A percentile compares a stretch with the other conserved stretches of the same genome.
These are phyloP conservation scores for Trichoderma arundinaceum DNA, from an alignment of 2,329 filamentous ascomycete species.

Conservation along the genomic window DNA sequence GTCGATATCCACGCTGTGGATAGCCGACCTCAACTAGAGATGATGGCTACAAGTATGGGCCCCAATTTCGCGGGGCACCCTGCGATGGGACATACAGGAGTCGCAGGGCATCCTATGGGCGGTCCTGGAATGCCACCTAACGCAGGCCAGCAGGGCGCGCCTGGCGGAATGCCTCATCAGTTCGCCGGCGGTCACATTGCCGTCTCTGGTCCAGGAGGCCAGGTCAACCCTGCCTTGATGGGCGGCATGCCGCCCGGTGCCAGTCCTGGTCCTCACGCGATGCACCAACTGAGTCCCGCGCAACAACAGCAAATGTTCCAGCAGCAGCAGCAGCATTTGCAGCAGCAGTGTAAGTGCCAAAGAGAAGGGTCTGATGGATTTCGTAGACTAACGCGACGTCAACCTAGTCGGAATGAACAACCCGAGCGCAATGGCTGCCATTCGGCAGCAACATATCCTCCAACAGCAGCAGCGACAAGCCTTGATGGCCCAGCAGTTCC, in stretches of 20 bases:
- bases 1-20: conserved; percentile 67
- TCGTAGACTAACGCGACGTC: conserved; percentile 31
- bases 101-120: conserved; percentile 69
- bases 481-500: conserved; percentile 61
- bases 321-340: conserved; percentile 49
- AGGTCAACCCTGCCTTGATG: conserved; percentile 79
- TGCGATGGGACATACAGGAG: conserved; percentile 73
- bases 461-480: conserved; percentile 61
- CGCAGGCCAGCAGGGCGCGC: conserved; percentile 71
- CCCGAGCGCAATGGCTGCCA: conserved; percentile 48
- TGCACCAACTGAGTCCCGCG: conserved; percentile 72
- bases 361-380: background rate
- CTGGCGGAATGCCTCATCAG: conserved; percentile 71
- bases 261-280: conserved; percentile 69
- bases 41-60: conserved; percentile 72
- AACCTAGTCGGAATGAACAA: conserved; percentile 43
- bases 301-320: conserved; percentile 65
- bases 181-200: conserved; percentile 68
- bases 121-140: conserved; percentile 67
- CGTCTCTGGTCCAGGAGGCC: conserved; percentile 72
- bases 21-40: conserved; percentile 57
- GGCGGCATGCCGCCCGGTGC: conserved; percentile 73
- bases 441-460: conserved; percentile 62
- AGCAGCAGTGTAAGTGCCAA: conserved; percentile 44
- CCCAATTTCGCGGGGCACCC: conserved; percentile 71